Conservation (phyloP, 1,284 basidiomycete genomes). For the Irpex sp. region DNA sequence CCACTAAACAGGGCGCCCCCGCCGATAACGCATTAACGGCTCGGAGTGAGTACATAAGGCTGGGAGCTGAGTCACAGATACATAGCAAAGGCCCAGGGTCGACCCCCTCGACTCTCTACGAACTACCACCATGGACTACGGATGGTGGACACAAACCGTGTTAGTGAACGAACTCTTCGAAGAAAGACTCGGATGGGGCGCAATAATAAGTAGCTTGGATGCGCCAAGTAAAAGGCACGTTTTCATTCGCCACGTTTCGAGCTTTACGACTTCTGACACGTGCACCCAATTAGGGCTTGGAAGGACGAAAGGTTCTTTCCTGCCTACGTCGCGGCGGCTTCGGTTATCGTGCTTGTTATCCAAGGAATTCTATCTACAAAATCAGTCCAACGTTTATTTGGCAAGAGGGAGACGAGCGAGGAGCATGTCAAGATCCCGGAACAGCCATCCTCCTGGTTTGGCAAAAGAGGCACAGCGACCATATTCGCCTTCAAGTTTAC, state of each 20-base stretch:
- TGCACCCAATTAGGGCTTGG: conserved; percentile 16
- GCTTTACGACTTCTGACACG: not conserved
- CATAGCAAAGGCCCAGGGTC: not conserved
- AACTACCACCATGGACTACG: conserved; percentile 3
- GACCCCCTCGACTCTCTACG: not conserved
- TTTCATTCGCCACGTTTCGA: not conserved
- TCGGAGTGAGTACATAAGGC: not conserved
- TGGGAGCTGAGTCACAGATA: no score
- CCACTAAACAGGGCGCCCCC: no score
- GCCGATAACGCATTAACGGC: no score
- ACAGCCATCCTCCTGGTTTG: not conserved
- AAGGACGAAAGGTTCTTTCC: conserved; percentile 18
- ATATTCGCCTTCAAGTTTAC: conserved; percentile 27
- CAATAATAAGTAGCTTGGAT: not conserved
- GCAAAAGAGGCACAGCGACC: conserved; percentile 21
- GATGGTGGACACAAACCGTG: conserved; percentile 1
- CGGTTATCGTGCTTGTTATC: conserved; percentile 13
- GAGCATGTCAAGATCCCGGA: not conserved
- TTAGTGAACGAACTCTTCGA: not conserved
- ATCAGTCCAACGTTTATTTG: conserved; percentile 8
- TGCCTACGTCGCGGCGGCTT: conserved; percentile 18
- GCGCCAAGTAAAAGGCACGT: not conserved
- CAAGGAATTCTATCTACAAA: conserved; percentile 13
- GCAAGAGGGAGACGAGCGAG: not conserved
- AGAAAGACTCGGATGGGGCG: not conserved